A percentile compares a stretch with the other conserved stretches of the same genome.
Evolutionary conservation across 2,329 filamentous ascomycete genomes (phyloP).

Genomic region (Aspergillus intermedius): DNA sequence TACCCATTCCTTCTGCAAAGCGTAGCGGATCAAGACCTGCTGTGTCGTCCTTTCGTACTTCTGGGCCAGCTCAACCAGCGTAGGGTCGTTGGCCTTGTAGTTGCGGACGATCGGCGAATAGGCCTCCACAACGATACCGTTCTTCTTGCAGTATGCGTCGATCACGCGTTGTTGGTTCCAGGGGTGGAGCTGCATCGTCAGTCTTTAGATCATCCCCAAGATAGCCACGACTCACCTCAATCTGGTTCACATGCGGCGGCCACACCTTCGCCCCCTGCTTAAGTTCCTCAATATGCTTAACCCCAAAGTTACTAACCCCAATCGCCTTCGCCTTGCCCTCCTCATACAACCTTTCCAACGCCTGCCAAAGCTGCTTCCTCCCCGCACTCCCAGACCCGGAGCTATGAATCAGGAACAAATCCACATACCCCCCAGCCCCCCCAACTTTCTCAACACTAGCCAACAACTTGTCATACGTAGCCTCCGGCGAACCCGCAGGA

Average conservation of each 20-base stretch:
- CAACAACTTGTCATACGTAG: slow-evolving; percentile 53
- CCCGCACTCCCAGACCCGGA: slow-evolving; percentile 50
- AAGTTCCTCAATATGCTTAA: slow-evolving; percentile 63
- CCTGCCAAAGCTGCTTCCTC: slow-evolving; percentile 59
- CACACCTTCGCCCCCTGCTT: slow-evolving; percentile 58
- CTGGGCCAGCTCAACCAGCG: slow-evolving; percentile 57
- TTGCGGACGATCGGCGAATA: slow-evolving; percentile 57
- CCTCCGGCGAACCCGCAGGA: slow-evolving; percentile 48
- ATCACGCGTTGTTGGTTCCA: slow-evolving; percentile 62
- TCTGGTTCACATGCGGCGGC: slow-evolving; percentile 68
- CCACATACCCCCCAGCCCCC: slow-evolving; percentile 56
- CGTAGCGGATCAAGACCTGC: slow-evolving; percentile 75
- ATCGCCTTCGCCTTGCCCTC: slow-evolving; percentile 59
- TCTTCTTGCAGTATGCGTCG: slow-evolving; percentile 48
- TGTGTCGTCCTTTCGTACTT: slow-evolving; percentile 69
- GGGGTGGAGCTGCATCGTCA: slow-evolving; percentile 54
- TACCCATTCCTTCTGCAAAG: slow-evolving; percentile 69
- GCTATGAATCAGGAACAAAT: slow-evolving; percentile 65
- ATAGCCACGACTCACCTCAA: slow-evolving; percentile 50
- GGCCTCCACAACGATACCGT: slow-evolving; percentile 49
- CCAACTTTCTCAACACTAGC: slow-evolving; percentile 60
- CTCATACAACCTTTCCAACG: slow-evolving; percentile 55
- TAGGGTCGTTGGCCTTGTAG: slow-evolving; percentile 62
- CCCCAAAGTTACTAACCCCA: slow-evolving; percentile 67
- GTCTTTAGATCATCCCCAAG: slow-evolving; percentile 7